Conservation (phyloP, 1,284 basidiomycete genomes). For the Puccinia novopanici region DNA sequence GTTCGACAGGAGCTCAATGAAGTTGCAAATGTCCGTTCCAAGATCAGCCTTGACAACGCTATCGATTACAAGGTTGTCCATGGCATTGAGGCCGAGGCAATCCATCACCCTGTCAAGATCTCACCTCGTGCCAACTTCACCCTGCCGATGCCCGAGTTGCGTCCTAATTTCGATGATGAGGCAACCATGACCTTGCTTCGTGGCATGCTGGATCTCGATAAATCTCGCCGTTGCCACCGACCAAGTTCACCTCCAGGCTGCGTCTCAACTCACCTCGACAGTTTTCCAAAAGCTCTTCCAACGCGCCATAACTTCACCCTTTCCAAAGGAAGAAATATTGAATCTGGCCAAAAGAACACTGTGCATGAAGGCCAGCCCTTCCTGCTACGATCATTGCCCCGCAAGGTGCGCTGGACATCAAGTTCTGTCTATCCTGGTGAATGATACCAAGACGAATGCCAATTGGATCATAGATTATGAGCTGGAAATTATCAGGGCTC, state of each 20-base stretch:
- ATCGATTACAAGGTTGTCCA: no score
- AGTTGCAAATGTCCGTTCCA: no score
- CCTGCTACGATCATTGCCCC: slow-evolving; percentile 81
- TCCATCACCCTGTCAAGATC: no score
- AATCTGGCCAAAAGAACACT: slow-evolving; percentile 61
- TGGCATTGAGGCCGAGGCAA: no score
- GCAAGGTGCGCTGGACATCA: slow-evolving; percentile 82
- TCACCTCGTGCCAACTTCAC: no score
- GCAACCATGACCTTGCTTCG: no score
- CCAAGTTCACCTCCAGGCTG: slow-evolving; percentile 60
- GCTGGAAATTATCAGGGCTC: slow-evolving; percentile 83
- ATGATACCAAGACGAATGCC: slow-evolving; percentile 70
- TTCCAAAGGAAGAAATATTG: slow-evolving; percentile 56
- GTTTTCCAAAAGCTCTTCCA: slow-evolving; percentile 72
- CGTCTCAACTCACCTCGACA: slow-evolving; percentile 66
- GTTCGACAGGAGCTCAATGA: no score
- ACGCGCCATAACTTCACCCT: slow-evolving; percentile 60
- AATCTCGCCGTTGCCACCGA: slow-evolving; percentile 65
- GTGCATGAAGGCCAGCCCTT: slow-evolving; percentile 65
- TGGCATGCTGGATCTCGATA: no score
- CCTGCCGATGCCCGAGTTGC: no score
- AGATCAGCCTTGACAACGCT: no score
- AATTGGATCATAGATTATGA: slow-evolving; percentile 86
- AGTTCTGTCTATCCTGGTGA: slow-evolving; percentile 77
- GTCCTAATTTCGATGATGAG: no score